These are phyloP conservation scores for Alternaria conjuncta DNA, from an alignment of 2,329 filamentous ascomycete genomes.

Conservation along the genomic window DNA sequence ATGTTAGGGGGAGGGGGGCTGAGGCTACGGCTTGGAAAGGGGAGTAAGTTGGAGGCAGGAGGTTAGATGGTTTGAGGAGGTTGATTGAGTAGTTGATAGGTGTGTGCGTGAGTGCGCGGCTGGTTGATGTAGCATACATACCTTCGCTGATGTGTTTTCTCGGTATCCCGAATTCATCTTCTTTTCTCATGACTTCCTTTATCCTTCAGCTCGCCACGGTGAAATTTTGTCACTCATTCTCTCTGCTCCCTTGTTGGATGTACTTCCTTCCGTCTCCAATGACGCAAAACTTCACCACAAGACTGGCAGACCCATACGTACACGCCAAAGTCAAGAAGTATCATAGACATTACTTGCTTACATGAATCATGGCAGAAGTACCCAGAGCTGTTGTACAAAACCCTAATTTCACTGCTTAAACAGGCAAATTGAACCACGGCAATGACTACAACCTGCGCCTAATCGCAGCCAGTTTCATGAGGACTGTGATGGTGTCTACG, in stretches of 20 bases:
- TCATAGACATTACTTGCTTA: neutral
- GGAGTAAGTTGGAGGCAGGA: neutral
- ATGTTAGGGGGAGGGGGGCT: neutral
- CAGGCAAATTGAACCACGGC: neutral
- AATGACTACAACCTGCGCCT: neutral
- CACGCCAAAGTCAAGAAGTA: neutral
- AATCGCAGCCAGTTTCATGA: neutral
- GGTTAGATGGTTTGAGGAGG: neutral
- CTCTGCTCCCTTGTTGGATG: neutral
- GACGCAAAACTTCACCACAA: neutral
- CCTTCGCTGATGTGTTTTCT: neutral
- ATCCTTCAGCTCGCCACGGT: neutral
- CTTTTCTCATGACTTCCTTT: neutral
- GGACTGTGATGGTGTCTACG: slow-evolving; percentile 15
- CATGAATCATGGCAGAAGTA: neutral
- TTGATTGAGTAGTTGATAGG: no score
- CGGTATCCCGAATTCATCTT: neutral
- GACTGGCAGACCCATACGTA: neutral
- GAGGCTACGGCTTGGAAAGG: neutral
- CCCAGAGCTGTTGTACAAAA: neutral
- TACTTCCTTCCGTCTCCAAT: neutral
- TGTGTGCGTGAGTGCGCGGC: no score
- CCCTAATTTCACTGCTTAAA: neutral
- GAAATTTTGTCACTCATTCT: neutral
- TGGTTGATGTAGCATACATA: neutral